Evolutionary conservation across 2,329 filamentous ascomycete genomes (phyloP).

Genomic region (Ceratocystis cubensis): DNA sequence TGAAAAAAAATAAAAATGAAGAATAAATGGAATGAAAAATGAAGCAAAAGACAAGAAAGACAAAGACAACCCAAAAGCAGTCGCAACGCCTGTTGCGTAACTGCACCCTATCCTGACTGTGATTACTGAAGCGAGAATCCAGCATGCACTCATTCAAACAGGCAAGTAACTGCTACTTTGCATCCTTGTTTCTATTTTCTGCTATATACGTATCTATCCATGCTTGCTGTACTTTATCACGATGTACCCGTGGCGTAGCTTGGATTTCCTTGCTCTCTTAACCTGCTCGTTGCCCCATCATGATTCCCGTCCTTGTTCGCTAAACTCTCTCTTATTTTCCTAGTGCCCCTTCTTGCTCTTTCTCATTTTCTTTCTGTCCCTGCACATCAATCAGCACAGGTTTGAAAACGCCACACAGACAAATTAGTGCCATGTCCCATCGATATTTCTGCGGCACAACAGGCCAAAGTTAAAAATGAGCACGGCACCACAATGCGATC

Average conservation of each 20-base stretch:
- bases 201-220: too few species aligned
- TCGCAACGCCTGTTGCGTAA: too few species aligned
- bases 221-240: too few species aligned
- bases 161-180: too few species aligned
- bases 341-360: background rate
- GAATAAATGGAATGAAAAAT: too few species aligned
- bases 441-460: background rate
- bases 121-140: too few species aligned
- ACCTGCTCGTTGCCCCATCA: background rate
- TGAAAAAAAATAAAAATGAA: too few species aligned
- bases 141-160: too few species aligned
- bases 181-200: too few species aligned
- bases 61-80: too few species aligned
- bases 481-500: background rate
- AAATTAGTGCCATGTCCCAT: slow-evolving; percentile 2
- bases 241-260: background rate
- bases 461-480: slow-evolving; percentile 5
- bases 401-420: slow-evolving; percentile 11
- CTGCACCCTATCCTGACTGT: too few species aligned
- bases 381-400: background rate
- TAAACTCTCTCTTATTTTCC: background rate
- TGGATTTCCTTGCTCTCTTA: background rate
- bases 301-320: background rate
- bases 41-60: too few species aligned
- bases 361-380: background rate